Evolutionary conservation across 106 monocot species (phyloP), one percentile per base, ranked within the genome.

Genomic region (Agapanthus africanus): DNA sequence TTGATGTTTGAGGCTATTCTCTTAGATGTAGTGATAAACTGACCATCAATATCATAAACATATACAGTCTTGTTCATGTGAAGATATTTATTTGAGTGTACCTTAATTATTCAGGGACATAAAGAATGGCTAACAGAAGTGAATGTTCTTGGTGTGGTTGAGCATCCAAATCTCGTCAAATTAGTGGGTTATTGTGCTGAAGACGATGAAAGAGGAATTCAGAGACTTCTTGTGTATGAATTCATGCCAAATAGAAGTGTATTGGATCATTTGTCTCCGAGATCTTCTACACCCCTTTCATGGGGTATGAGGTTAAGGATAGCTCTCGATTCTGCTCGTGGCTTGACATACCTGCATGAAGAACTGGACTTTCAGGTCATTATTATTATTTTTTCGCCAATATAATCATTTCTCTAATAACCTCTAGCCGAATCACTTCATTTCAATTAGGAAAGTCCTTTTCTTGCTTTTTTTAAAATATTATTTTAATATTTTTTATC

Each of bases 241-340:
- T 77, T 35, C 63, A 77, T 77, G 76, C 76, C 69, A 47, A 77
- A 77, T 64, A 30, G 76, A 63, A 77, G 76, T 70, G 76, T 77
- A 13, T 50, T 51, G 31, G 63, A 77, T 34, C 70, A 77, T 52
- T 36, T 77, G 63, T 77, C 63, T 18, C 22, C 70, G 13, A 46
- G 51, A 54, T 70, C 76, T 30, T 28, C 22, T 7, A 27, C 40
- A 32, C 63, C 70, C 16, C 76, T 77, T 63, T 77, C 76, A 22
- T 77, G 76, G 76, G 28, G 63, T n/a, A 64, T 70, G 76, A 77
- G 76, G 38, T 52, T 77, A 40, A 77, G 64, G 40, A 62, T 77
- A 70, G 76, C 76, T 52, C 76, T 77, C 52, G 76, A 77, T 65
- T 68, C 76, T 63, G 76, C 76, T 21, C 76, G 76, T 63, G 76